Percentiles rank a stretch among this genome's conserved stretches.
These are phyloP conservation scores for Testicularia cyperi DNA, from an alignment of 1,284 basidiomycete genomes.

Conservation along the genomic window DNA sequence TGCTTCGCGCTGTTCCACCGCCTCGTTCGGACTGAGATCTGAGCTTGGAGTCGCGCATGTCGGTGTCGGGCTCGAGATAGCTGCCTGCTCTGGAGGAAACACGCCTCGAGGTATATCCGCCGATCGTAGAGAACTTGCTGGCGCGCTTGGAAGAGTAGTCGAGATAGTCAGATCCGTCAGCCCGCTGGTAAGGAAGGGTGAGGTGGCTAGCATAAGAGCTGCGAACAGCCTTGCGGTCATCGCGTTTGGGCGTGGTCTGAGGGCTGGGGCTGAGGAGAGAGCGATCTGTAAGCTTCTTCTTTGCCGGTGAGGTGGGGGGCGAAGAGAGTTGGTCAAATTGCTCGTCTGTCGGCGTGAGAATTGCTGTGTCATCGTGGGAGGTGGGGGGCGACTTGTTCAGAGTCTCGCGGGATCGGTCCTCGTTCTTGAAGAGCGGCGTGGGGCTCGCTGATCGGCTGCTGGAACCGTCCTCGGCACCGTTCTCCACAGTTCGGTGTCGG, in stretches of 20 bases:
- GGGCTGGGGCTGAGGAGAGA: conserved; percentile 12
- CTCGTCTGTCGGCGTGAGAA: neutral
- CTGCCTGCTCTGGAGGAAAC: conserved; percentile 17
- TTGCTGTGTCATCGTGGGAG: conserved; percentile 24
- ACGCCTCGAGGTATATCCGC: conserved; percentile 4
- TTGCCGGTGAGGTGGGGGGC: too few relatives aligned
- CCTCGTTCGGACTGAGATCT: conserved; percentile 6
- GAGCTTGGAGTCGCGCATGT: conserved; percentile 12
- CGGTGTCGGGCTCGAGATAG: conserved; percentile 15
- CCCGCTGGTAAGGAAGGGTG: conserved; percentile 29
- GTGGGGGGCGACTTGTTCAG: conserved; percentile 31
- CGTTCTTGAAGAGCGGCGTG: conserved; percentile 18
- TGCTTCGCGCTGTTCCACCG: neutral
- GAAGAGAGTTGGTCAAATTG: conserved; percentile 4
- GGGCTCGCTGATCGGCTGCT: conserved; percentile 19
- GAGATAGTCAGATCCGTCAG: conserved; percentile 21
- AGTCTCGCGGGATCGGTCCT: conserved; percentile 9
- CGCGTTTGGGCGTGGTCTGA: conserved; percentile 10
- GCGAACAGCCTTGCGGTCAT: conserved; percentile 8
- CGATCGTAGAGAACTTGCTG: conserved; percentile 28
- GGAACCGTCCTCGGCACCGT: conserved; percentile 3
- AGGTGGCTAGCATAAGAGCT: conserved; percentile 26
- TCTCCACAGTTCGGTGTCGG: neutral
- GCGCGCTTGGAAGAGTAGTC: conserved; percentile 17
- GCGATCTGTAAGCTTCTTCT: neutral